Evolutionary conservation across 371 early-diverging fungal species (phyloP), one percentile per base, ranked within the genome.

Genomic region (Syncephalastrum sp.): DNA sequence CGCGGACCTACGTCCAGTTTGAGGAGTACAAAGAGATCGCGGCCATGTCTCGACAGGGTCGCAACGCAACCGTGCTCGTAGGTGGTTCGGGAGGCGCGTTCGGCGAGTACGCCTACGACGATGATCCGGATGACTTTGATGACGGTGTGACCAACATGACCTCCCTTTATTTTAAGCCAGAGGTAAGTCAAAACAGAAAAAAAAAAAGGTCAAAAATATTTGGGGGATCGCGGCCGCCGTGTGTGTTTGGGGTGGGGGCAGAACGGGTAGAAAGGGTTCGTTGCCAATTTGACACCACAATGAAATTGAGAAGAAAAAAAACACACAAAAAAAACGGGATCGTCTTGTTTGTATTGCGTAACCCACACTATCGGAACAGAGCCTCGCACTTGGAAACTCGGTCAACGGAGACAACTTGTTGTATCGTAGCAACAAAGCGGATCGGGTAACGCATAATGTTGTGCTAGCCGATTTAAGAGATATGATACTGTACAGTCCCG

Each of bases 11-110:
- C 43, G 80, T 76, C 17, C 77, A 76, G 48, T 76, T 76, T 74
- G 80, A 79, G 60, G 76, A 76, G 38, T 79, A 79, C 53, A 79
- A 79, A 44, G 80, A 79, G 47, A 79, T 79, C 59, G 80, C 80
- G 4, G 77, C 74, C 42, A 76, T 76, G 80, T 79, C 80, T 4
- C 59, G 75, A 8, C 77, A 74, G 53, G 77, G 80, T 0, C 67
- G 72, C 41, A 76, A 75, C 55, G 80, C 77, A 1, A 72, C 74
- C 0, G 77, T 76, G 0, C 55, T 76, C 16, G 80, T 74, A 0
- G 75, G 71, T 7, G 70, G 72, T 5, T 62, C 68, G 8, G 73
- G 76, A 1, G 70, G 75, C 19, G 80, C 75, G 0, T 79, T 79
- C 69, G 80, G 77, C 8, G 80, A 76, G 48, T 74, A 79, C 56